Percentiles rank a stretch among this genome's conserved stretches.
Evolutionary conservation across 345 rosid genomes (phyloP).

Genomic region (Corchorus capsularis): DNA sequence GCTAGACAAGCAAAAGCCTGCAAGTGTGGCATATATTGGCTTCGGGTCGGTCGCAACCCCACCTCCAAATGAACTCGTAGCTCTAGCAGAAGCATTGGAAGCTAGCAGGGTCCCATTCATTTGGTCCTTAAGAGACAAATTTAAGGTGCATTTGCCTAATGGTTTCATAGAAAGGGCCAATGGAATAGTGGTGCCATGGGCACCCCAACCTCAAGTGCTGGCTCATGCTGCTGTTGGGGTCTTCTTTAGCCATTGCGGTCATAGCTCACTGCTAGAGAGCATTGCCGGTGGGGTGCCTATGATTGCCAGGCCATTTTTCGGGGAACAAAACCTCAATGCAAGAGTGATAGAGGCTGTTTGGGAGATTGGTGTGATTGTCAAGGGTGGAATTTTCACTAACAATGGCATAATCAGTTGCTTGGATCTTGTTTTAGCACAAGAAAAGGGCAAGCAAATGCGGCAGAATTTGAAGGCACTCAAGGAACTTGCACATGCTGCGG

Average conservation of each 20-base stretch:
- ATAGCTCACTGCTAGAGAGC: constrained; percentile 53
- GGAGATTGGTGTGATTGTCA: constrained; percentile 49
- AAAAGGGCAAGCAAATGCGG: constrained; percentile 47
- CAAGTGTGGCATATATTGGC: constrained; percentile 55
- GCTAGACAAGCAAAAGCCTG: constrained; percentile 40
- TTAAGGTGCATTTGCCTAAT: constrained; percentile 28
- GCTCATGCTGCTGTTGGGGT: constrained; percentile 47
- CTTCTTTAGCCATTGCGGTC: constrained; percentile 52
- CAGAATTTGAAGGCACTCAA: constrained; percentile 26
- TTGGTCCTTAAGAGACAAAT: constrained; percentile 49
- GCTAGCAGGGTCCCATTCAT: constrained; percentile 44
- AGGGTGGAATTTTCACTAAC: constrained; percentile 33
- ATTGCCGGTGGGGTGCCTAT: constrained; percentile 55
- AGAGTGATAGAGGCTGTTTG: constrained; percentile 50
- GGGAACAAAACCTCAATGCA: constrained; percentile 48
- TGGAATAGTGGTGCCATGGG: constrained; percentile 57
- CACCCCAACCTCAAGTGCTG: constrained; percentile 55
- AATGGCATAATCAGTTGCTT: constrained; percentile 33
- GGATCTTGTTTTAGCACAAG: constrained; percentile 37
- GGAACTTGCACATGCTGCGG: constrained; percentile 33
- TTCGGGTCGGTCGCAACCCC: constrained; percentile 52
- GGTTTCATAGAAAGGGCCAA: constrained; percentile 43
- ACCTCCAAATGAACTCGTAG: constrained; percentile 48
- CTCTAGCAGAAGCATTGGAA: constrained; percentile 56
- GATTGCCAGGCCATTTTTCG: constrained; percentile 58